phyloP scores from a whole-genome alignment of 352 stramenopile species.

The Globisporangium paddicum region DNA sequence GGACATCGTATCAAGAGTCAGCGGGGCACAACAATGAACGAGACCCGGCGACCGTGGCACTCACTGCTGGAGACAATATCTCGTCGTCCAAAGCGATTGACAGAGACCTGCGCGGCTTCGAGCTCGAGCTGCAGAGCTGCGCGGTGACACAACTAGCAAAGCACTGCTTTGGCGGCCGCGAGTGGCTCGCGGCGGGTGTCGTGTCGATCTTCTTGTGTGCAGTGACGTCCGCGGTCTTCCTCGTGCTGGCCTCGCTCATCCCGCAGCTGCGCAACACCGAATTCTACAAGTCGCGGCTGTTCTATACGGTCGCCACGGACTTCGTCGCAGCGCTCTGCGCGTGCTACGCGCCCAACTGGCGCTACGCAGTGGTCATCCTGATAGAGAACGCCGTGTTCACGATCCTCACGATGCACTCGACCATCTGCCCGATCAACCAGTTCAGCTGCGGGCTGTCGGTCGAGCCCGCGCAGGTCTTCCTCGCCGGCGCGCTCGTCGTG shows the following conservation, averaged over 20 bases:
- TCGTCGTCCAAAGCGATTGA: slow-evolving; percentile 12
- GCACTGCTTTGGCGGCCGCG: slow-evolving; percentile 23
- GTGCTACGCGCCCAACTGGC: slow-evolving; percentile 58
- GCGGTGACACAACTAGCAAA: slow-evolving; percentile 23
- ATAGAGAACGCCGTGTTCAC: slow-evolving; percentile 67
- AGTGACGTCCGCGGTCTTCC: slow-evolving; percentile 28
- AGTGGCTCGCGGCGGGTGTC: slow-evolving; percentile 38
- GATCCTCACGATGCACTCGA: slow-evolving; percentile 61
- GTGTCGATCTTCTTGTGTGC: slow-evolving; percentile 29
- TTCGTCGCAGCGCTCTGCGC: slow-evolving; percentile 50
- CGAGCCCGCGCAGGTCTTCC: slow-evolving; percentile 42
- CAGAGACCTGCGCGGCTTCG: slow-evolving; percentile 20
- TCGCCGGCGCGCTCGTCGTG: slow-evolving; percentile 49
- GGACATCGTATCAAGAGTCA: background rate
- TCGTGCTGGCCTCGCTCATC: slow-evolving; percentile 25
- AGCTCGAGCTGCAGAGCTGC: slow-evolving; percentile 18
- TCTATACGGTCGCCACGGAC: slow-evolving; percentile 56
- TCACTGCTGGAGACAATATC: background rate
- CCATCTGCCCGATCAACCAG: slow-evolving; percentile 67
- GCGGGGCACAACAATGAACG: background rate
- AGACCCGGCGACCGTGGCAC: background rate
- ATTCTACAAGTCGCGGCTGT: slow-evolving; percentile 44
- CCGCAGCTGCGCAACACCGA: slow-evolving; percentile 33
- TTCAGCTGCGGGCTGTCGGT: slow-evolving; percentile 50
- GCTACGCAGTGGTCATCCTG: slow-evolving; percentile 57